Base-by-base conservation (phyloP, 2,329 filamentous ascomycete species). In the Xylaria sp. region DNA sequence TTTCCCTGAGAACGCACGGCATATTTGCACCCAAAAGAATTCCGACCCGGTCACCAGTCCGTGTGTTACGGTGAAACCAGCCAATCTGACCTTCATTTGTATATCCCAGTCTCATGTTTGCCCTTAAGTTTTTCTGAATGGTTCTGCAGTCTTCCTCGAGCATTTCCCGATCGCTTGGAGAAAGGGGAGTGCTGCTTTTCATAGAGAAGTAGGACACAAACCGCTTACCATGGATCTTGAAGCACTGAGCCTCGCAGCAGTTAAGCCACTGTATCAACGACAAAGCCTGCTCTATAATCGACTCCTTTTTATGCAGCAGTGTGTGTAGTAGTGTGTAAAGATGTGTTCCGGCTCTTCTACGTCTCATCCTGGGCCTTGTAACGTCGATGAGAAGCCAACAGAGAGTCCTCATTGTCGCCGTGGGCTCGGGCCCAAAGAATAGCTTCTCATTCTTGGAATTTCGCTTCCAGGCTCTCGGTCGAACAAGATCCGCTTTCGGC, bases 311-410 rank as follows among this genome's bases (percentile, higher is more conserved):
- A 51, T 67, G 49, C 2, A 68, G 46, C 2, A 64, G 1, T 1
- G 52, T 51, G 43, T 60, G 18, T 3, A 69, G 57, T 1, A 70
- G 48, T 6, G 60, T 70, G 36, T 65, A 56, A 5, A 71, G 64
- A 43, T 70, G 67, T 4, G 58, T 62, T 3, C 64, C 61, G 1
- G 64, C 15, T 10, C 63, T 31, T 33, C 63, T 55, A 1, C 64
- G 64, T n/a, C 43, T 69, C 60, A 41, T 57, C 33, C 20, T 62
- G 2, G 61, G 55, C 13, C 55, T 41, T 3, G 69, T 71, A 49
- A 71, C 65, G 36, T 71, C 67, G 20, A 70, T 43, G 41, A 71
- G 67, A 39, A 71, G 64, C 62, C 64, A 70, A 23, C 67, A 70
- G 3, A 70, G 64, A 8, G 56, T 57, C 15, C n/a, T 66, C 55